phyloP scores from a whole-genome alignment of 306 rosid species.

The Malus orientalis region DNA sequence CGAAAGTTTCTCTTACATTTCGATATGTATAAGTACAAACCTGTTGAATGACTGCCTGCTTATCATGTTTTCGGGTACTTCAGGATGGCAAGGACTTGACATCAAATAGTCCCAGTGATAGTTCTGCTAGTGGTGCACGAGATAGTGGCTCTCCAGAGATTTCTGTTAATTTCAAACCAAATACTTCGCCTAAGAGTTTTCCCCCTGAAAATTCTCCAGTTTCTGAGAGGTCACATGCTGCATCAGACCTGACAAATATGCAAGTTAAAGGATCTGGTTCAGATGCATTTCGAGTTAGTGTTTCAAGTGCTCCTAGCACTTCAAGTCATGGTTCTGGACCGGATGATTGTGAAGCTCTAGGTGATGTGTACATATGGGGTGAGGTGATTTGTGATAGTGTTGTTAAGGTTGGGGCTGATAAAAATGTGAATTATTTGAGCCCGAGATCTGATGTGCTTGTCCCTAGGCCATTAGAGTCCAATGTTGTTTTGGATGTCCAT shows the following conservation, averaged over 20 bases:
- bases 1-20: background rate
- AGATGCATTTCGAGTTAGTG: conserved; percentile 93
- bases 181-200: conserved; percentile 51
- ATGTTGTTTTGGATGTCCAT: conserved; percentile 81
- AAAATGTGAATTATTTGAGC: conserved; percentile 41
- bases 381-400: conserved; percentile 66
- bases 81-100: conserved; percentile 84
- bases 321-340: conserved; percentile 97
- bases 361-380: conserved; percentile 97
- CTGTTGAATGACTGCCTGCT: conserved; percentile 17
- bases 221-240: conserved; percentile 73
- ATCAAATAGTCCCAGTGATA: conserved; percentile 70
- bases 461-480: conserved; percentile 79
- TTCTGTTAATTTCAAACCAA: conserved; percentile 44
- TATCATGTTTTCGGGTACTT: conserved; percentile 29
- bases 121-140: conserved; percentile 59
- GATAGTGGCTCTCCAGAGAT: conserved; percentile 73
- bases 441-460: conserved; percentile 81
- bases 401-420: conserved; percentile 69
- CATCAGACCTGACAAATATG: conserved; percentile 69
- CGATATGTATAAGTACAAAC: background rate
- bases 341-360: conserved; percentile 93
- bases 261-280: conserved; percentile 90
- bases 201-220: conserved; percentile 38
- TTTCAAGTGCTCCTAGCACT: conserved; percentile 97